Base-by-base conservation (phyloP, 768 basidiomycete genomes). In the Russula virescens region DNA sequence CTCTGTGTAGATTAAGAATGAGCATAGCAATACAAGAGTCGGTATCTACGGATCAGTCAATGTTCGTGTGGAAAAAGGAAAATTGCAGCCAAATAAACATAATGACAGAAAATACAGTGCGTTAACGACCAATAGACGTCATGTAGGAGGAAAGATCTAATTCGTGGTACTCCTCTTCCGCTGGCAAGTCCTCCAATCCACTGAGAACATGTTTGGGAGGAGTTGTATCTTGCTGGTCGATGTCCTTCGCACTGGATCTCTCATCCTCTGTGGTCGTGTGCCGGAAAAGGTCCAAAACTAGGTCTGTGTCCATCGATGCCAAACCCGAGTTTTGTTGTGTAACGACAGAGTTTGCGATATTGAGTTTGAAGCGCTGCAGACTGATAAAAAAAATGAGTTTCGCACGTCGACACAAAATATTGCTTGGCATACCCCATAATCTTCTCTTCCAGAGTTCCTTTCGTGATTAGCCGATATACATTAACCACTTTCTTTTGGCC, bases 401-500 rank as follows among this genome's bases (percentile, higher is more conserved):
- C 66, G n/a, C 42, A 40, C 23, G 38, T 57, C 34, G 23, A 38
- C 65, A 68, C 55, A 16, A 38, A 25, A 21, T 23, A 50, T 40
- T 35, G 53, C 42, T 28, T 25, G 13, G 67, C 86, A 66, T 73
- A 97, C 94, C 97, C 97, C 97, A 99, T 99, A 67, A 99, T 99
- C 76, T 98, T 98, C 74, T 98, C 97, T 74, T 99, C 97, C 43
- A 99, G 73, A 0, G 97, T 99, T 14, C 95, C 97, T 71, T 95
- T 90, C 14, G 95, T 98, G 68, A 99, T 93, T 56, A 99, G 77
- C 18, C 97, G 88, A 76, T 99, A 99, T 6, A 99, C 97, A 68
- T 98, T 98, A 31, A 99, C 97, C 16, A 98, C 96, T 74, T 94
- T 94, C 80, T 97, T 98, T 77, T 99, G 97, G 7, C 97, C 97